Evolutionary conservation across 106 monocot species (phyloP), one percentile per base, ranked within the genome.

Genomic region (Ottelia alismoides): DNA sequence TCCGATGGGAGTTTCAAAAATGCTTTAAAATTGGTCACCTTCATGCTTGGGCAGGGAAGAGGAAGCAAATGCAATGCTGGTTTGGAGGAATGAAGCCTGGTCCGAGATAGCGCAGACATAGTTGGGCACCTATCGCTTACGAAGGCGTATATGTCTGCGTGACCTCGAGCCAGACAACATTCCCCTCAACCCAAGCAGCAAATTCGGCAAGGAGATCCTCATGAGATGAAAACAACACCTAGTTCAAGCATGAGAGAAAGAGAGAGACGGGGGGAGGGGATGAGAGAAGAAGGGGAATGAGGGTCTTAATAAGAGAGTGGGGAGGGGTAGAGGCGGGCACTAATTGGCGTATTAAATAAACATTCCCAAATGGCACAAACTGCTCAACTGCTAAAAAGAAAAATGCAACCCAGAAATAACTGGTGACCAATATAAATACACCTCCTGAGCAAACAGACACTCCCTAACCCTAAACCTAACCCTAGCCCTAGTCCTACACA

Each of bases 81-180:
- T 43, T 43, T 43, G 16, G 40, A 43, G 40, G 40, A 43, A 43
- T 43, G 40, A 43, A 43, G 40, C 40, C 40, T 43, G 40, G 40
- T 43, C 40, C 40, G 40, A 43, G 40, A 43, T 16, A 43, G 40
- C 16, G 16, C 40, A 43, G 40, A 43, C 16, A 7, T 16, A 43
- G 16, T 43, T 43, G 6, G 10, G 10, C 10, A 6, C 40, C 16
- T n/a, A n/a, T n/a, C n/a, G n/a, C n/a, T n/a, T n/a, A n/a, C n/a
- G n/a, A n/a, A n/a, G n/a, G n/a, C n/a, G n/a, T n/a, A n/a, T n/a
- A n/a, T n/a, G n/a, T n/a, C n/a, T n/a, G n/a, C n/a, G n/a, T n/a
- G 6, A 43, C 40, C 40, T 43, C 40, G 40, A 43, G 40, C 40
- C 40, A 43, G 40, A 43, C 40, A 43, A 43, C 40, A 43, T 43